Base-by-base conservation (phyloP, 805 yeast genomes). In the Candida silvicultrix region DNA sequence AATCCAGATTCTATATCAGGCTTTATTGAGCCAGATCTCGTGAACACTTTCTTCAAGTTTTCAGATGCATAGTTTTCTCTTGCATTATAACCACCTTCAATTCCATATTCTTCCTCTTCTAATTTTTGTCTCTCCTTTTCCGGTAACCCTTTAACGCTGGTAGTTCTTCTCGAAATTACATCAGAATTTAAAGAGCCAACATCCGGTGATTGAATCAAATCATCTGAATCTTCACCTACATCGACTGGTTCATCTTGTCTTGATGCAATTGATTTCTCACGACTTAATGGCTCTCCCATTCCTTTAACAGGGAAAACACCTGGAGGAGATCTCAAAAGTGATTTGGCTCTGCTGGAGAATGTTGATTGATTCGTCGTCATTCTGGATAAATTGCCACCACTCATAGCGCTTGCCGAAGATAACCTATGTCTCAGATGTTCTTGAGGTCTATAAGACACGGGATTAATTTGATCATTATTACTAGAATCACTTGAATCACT, bases 251-350 rank as follows among this genome's bases (percentile, higher is more conserved):
- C 39, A 15, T 20, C 22, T 31, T 31, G 54, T 10, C 69, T 52
- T 23, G 69, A 67, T 4, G 88, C 88, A 45, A 85, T 80, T 0
- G 82, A 69, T 40, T 65, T 66, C 54, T 85, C 90, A 45, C 75
- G 66, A 23, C 62, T 64, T 38, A 77, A 60, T 3, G 92, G 85
- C 11, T 69, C 71, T 1, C 87, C 89, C 92, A 85, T 84, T 1
- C 87, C 92, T 53, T 71, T 70, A 2, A 85, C 90, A 0, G 95
- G 94, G 64, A 85, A 85, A 1, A 85, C 89, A 49, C 88, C 88
- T 22, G 77, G 77, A 4, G 92, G 95, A 2, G 89, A 82, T 50
- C 77, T 64, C 6, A 64, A 44, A 8, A 41, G 19, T 14, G 36
- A 20, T 35, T 29, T 18, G 0, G 49, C 19, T 35, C 44, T 48